Percentiles rank a stretch among this genome's conserved stretches.
phyloP scores from a whole-genome alignment of 2,329 filamentous ascomycete genomes.

The Gnomoniopsis sp. region DNA sequence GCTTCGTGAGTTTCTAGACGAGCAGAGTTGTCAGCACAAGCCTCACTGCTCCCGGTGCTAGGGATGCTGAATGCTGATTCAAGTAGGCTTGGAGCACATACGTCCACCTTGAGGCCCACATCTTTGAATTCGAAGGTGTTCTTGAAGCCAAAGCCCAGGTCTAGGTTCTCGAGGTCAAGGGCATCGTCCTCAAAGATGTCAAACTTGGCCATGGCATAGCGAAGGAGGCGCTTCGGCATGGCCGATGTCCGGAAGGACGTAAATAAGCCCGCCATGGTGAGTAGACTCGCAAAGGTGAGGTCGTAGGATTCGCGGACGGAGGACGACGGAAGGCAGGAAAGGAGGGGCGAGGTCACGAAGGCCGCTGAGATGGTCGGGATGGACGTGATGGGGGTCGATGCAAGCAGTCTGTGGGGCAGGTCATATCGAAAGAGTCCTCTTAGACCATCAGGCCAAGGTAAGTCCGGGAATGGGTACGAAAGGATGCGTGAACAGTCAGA shows the following conservation, averaged over 20 bases:
- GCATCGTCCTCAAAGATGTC: constrained; percentile 86
- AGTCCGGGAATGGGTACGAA: background rate
- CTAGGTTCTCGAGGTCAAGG: constrained; percentile 80
- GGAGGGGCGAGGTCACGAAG: background rate
- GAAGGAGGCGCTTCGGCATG: constrained; percentile 85
- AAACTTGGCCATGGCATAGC: constrained; percentile 78
- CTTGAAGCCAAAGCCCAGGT: constrained; percentile 76
- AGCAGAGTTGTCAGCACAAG: background rate
- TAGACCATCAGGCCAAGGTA: constrained; percentile 1
- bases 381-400: background rate
- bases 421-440: constrained; percentile 16
- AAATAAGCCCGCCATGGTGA: constrained; percentile 69
- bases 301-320: background rate
- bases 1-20: constrained; percentile 70
- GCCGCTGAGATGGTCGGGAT: constrained; percentile 9
- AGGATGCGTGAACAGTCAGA: background rate
- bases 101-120: constrained; percentile 76
- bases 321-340: background rate
- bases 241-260: constrained; percentile 62
- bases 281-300: background rate
- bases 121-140: constrained; percentile 84
- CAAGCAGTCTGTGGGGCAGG: constrained; percentile 10
- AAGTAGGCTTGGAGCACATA: constrained; percentile 34
- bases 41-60: background rate
- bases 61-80: background rate